Percentiles rank a stretch among this genome's conserved stretches.
Conservation (phyloP, 2,329 filamentous ascomycete genomes). For the Amphichorda felina region DNA sequence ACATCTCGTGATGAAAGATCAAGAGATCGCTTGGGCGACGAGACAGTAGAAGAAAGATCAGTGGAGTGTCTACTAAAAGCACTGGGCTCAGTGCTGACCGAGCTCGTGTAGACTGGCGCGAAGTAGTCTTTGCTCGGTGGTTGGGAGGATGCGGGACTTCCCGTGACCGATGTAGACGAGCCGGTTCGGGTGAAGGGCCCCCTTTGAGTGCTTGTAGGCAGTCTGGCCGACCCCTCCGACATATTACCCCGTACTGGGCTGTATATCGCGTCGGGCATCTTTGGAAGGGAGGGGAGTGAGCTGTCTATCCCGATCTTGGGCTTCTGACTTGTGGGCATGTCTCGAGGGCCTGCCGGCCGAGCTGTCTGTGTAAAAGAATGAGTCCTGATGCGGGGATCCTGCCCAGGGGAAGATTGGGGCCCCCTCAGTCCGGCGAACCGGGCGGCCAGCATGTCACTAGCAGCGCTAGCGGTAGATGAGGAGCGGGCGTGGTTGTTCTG, state of each 20-base stretch:
- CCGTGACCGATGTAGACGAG: slow-evolving; percentile 30
- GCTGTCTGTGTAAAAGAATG: slow-evolving; percentile 26
- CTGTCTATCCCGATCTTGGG: slow-evolving; percentile 36
- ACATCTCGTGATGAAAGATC: slow-evolving; percentile 39
- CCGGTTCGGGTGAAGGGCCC: slow-evolving; percentile 50
- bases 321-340: slow-evolving; percentile 34
- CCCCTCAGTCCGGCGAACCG: slow-evolving; percentile 47
- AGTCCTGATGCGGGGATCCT: slow-evolving; percentile 41
- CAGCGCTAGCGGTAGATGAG: slow-evolving; percentile 14
- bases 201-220: slow-evolving; percentile 53
- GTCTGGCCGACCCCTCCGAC: slow-evolving; percentile 50
- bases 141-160: slow-evolving; percentile 14
- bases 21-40: slow-evolving; percentile 12
- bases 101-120: slow-evolving; percentile 20
- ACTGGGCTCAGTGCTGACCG: slow-evolving; percentile 1
- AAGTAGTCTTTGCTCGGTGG: slow-evolving; percentile 19
- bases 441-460: slow-evolving; percentile 24
- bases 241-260: slow-evolving; percentile 64
- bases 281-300: slow-evolving; percentile 48
- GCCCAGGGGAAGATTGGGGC: slow-evolving; percentile 24
- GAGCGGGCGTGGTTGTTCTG: slow-evolving; percentile 17
- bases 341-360: slow-evolving; percentile 33
- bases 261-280: slow-evolving; percentile 64
- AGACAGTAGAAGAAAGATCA: slow-evolving; percentile 2
- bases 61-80: background rate